A percentile compares a stretch with the other conserved stretches of the same genome.
Conservation (phyloP, 208 protist genomes). For the Herpetomonas samuelpessoai region DNA sequence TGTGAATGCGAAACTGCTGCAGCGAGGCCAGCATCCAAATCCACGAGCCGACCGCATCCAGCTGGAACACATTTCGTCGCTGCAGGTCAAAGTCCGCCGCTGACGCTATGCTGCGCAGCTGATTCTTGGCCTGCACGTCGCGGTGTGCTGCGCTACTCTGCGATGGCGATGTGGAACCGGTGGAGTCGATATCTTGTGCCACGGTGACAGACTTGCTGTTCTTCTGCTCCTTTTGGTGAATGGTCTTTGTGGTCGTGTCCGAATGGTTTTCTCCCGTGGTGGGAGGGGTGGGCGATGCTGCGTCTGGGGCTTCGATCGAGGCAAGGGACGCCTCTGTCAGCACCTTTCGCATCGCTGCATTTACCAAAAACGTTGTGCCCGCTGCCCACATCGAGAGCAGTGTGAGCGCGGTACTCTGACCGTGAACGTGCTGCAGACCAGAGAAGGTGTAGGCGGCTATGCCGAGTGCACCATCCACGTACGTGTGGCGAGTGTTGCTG, state of each 20-base stretch:
- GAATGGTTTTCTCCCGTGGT: too few species aligned
- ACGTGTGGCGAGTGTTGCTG: constrained; percentile 58
- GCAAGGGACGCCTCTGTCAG: constrained; percentile 28
- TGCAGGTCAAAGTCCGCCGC: constrained; percentile 17
- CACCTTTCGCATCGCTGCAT: constrained; percentile 48
- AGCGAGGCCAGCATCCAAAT: constrained; percentile 77
- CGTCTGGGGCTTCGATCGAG: too few species aligned
- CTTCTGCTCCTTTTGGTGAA: too few species aligned
- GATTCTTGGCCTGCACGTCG: too few species aligned
- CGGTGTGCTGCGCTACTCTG: too few species aligned
- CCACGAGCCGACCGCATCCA: constrained; percentile 69
- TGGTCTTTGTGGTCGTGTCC: too few species aligned
- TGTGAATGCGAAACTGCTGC: constrained; percentile 77
- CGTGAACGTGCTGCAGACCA: constrained; percentile 61
- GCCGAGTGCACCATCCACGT: constrained; percentile 42
- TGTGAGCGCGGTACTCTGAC: constrained; percentile 67
- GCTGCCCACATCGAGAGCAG: constrained; percentile 74
- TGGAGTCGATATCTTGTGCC: too few species aligned
- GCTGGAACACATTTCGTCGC: constrained; percentile 49
- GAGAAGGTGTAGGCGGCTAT: constrained; percentile 65
- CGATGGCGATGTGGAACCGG: too few species aligned
- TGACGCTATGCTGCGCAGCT: too few species aligned
- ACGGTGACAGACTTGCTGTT: too few species aligned
- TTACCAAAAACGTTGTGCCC: constrained; percentile 68
- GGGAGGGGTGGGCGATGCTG: too few species aligned